These are phyloP conservation scores for Mortierella claussenii DNA, from an alignment of 192 early-diverging fungal genomes.

Conservation along the genomic window DNA sequence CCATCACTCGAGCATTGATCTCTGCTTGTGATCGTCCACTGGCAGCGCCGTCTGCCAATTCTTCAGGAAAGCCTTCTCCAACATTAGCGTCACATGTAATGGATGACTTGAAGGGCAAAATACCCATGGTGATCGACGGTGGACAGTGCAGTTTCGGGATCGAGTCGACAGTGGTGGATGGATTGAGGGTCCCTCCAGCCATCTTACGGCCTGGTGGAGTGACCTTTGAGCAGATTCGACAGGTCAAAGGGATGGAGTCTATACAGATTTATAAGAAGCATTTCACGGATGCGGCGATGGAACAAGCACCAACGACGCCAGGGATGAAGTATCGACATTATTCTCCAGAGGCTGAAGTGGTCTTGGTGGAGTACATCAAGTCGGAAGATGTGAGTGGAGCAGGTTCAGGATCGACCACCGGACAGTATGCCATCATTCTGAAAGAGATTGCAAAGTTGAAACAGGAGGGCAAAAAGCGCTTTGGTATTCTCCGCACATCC, in stretches of 20 bases:
- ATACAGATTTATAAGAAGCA: constrained; percentile 84
- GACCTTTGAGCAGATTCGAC: constrained; percentile 78
- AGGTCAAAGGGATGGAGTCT: constrained; percentile 69
- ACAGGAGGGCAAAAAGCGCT: constrained; percentile 32
- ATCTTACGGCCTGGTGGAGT: constrained; percentile 95
- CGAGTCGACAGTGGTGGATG: constrained; percentile 96
- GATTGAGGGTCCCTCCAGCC: constrained; percentile 71
- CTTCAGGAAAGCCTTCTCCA: constrained; percentile 94
- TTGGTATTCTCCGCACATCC: constrained; percentile 52
- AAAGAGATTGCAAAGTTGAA: constrained; percentile 40
- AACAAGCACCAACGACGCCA: constrained; percentile 89
- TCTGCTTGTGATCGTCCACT: constrained; percentile 84
- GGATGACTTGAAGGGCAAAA: constrained; percentile 79
- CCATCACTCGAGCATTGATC: constrained; percentile 92
- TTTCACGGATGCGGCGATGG: constrained; percentile 75
- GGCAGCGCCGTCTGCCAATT: constrained; percentile 98
- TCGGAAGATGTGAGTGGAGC: background rate
- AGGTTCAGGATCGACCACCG: background rate
- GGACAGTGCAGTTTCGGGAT: constrained; percentile 91
- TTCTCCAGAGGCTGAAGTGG: constrained; percentile 87
- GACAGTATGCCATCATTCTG: constrained; percentile 28
- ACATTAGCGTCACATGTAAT: constrained; percentile 91
- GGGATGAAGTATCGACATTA: constrained; percentile 99
- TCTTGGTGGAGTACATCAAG: constrained; percentile 67
- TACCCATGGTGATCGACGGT: constrained; percentile 91